Percentiles rank a stretch among this genome's conserved stretches.
Conservation (phyloP, 805 yeast species). For the Metschnikowia lachancei region DNA sequence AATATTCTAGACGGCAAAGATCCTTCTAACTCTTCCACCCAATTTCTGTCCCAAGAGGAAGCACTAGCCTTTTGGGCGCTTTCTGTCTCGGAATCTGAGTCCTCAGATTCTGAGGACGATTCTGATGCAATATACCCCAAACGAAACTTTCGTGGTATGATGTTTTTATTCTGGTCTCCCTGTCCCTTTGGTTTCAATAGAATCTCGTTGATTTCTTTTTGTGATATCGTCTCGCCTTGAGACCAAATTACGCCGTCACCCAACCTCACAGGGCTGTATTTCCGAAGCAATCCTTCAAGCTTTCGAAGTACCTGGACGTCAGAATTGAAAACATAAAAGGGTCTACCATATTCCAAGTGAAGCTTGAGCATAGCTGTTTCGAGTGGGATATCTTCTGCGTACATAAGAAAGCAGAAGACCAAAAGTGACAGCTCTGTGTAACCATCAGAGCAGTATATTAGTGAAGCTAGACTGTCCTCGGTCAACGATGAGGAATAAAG, state of each 20-base stretch:
- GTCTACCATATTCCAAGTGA: conserved; percentile 65
- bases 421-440: conserved; percentile 88
- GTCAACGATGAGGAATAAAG: conserved; percentile 32
- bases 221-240: conserved; percentile 28
- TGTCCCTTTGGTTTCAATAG: conserved; percentile 23
- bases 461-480: conserved; percentile 37
- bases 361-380: conserved; percentile 65
- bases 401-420: conserved; percentile 67
- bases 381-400: conserved; percentile 55
- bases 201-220: conserved; percentile 34
- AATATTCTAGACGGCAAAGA: conserved; percentile 80
- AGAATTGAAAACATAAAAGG: conserved; percentile 77
- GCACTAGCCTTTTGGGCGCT: not conserved
- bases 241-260: conserved; percentile 27
- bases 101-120: conserved; percentile 21
- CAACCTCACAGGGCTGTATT: conserved; percentile 51
- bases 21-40: conserved; percentile 52
- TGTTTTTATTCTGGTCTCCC: conserved; percentile 1
- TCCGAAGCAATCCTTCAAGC: conserved; percentile 58
- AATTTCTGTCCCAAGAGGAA: conserved; percentile 17
- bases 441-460: conserved; percentile 84
- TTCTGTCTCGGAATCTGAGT: conserved; percentile 16
- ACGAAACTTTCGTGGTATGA: conserved; percentile 15
- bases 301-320: conserved; percentile 67
- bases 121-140: conserved; percentile 32